Evolutionary conservation across 176 grass and related monocot species (phyloP).

Genomic region (Raddia guianensis): DNA sequence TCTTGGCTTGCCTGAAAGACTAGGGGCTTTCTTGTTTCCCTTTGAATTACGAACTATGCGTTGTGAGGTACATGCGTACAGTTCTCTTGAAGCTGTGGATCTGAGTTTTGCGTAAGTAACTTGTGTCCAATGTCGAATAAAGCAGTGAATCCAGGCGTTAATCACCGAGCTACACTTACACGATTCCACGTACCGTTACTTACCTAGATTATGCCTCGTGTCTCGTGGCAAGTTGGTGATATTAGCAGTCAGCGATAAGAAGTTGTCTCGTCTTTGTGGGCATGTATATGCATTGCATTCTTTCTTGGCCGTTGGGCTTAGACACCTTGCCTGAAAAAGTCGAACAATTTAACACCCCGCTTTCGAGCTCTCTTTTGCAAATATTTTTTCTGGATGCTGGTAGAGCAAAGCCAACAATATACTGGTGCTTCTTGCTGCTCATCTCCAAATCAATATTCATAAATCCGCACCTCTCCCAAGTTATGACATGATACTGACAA

Average conservation of each 20-base stretch:
- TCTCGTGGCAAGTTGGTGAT: slow-evolving; percentile 38
- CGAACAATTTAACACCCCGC: no score
- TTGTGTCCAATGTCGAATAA: background rate
- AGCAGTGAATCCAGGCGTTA: slow-evolving; percentile 7
- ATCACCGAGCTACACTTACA: slow-evolving; percentile 1
- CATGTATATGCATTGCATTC: slow-evolving; percentile 46
- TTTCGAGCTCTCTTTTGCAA: no score
- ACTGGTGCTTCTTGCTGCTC: no score
- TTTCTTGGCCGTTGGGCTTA: background rate
- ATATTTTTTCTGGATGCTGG: no score
- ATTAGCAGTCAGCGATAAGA: slow-evolving; percentile 32
- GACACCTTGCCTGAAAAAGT: no score
- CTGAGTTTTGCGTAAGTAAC: slow-evolving; percentile 31
- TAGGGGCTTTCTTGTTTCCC: slow-evolving; percentile 40
- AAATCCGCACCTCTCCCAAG: no score
- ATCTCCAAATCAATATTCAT: no score
- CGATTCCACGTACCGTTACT: background rate
- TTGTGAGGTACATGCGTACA: slow-evolving; percentile 27
- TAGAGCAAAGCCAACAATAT: no score
- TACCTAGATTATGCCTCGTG: background rate
- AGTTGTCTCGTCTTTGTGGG: slow-evolving; percentile 7
- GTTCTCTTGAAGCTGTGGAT: slow-evolving; percentile 44
- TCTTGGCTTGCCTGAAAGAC: slow-evolving; percentile 45
- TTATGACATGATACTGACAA: no score
- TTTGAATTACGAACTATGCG: slow-evolving; percentile 21